Evolutionary conservation across 176 grass and related monocot genomes (phyloP), one percentile per base, ranked within the genome.

Genomic region (Oryza australiensis): DNA sequence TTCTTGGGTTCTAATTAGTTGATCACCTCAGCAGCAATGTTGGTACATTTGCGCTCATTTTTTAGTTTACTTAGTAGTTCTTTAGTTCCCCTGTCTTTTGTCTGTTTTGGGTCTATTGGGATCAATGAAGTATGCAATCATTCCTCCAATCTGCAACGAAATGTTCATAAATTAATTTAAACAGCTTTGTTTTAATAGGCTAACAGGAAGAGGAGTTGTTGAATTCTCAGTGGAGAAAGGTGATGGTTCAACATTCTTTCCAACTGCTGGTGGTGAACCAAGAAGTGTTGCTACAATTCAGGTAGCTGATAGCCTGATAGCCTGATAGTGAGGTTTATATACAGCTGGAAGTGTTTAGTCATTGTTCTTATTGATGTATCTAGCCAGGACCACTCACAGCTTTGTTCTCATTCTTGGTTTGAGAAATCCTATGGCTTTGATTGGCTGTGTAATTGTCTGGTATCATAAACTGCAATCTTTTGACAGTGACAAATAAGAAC

Each of bases 151-250:
- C 32, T 86, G 26, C 82, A 64, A 80, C 22, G 77, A 66, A 75
- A 23, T 26, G 68, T 49, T 57, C 76, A 37, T 79, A 80, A 42
- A 76, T 83, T 85, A 83, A 48, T 88, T 85, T 73, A 83, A 73
- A 83, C 41, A 83, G 63, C 60, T 80, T 72, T 79, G 64, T 77
- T 66, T 82, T 82, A 62, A 68, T 91, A 98, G 95, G 81, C 85
- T 98, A 82, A 93, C 92, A 77, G 95, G 95, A 86, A 98, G 95
- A 93, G 95, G 70, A 66, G 84, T 89, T 76, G 84, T 95, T 86
- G 95, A 98, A 86, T 93, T 98, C 82, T 94, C 92, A 88, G 83
- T 98, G 86, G 92, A 95, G 78, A 98, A 88, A 89, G 86, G 77
- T 81, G 95, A 98, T 24, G 90, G 88, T 43, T 91, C 92, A 62